Percentiles rank a stretch among this genome's conserved stretches.
Evolutionary conservation across 2,329 filamentous ascomycete genomes (phyloP).

Genomic region (Simplicillium aogashimaense): DNA sequence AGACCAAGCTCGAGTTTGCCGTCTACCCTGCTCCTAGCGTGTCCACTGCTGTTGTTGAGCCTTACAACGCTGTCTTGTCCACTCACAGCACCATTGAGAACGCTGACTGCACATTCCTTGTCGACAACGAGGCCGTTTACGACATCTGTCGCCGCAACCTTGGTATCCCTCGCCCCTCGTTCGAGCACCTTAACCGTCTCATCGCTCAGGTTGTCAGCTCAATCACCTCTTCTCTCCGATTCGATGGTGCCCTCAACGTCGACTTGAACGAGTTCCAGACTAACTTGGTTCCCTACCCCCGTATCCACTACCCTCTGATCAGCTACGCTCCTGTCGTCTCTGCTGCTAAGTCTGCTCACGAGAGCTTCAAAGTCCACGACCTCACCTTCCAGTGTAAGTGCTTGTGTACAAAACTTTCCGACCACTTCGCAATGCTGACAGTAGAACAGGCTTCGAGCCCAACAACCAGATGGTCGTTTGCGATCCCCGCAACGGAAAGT

Average conservation of each 20-base stretch:
- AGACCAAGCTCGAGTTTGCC: slow-evolving; percentile 67
- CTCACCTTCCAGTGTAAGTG: slow-evolving; percentile 62
- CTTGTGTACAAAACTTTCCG: neutral
- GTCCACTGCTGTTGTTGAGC: slow-evolving; percentile 62
- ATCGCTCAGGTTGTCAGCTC: slow-evolving; percentile 68
- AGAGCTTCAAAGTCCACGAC: slow-evolving; percentile 80
- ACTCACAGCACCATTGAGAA: slow-evolving; percentile 70
- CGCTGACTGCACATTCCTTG: slow-evolving; percentile 70
- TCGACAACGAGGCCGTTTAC: slow-evolving; percentile 68
- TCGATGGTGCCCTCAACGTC: slow-evolving; percentile 64
- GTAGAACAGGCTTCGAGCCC: slow-evolving; percentile 54
- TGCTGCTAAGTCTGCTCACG: slow-evolving; percentile 67
- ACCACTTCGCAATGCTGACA: slow-evolving; percentile 14
- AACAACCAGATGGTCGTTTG: slow-evolving; percentile 75
- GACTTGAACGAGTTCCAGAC: slow-evolving; percentile 72
- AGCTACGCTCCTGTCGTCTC: slow-evolving; percentile 64
- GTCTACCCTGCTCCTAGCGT: slow-evolving; percentile 63
- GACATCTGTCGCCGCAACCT: slow-evolving; percentile 66
- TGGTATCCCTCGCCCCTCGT: slow-evolving; percentile 58
- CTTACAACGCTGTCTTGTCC: slow-evolving; percentile 64
- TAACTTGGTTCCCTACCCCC: slow-evolving; percentile 63
- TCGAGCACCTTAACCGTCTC: slow-evolving; percentile 62
- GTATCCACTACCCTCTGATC: slow-evolving; percentile 66
- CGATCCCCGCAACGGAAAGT: slow-evolving; percentile 65
- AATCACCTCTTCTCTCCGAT: slow-evolving; percentile 63